phyloP scores from a whole-genome alignment of 176 grass and related monocot genomes.

The Rhipidocladum racemiflorum region DNA sequence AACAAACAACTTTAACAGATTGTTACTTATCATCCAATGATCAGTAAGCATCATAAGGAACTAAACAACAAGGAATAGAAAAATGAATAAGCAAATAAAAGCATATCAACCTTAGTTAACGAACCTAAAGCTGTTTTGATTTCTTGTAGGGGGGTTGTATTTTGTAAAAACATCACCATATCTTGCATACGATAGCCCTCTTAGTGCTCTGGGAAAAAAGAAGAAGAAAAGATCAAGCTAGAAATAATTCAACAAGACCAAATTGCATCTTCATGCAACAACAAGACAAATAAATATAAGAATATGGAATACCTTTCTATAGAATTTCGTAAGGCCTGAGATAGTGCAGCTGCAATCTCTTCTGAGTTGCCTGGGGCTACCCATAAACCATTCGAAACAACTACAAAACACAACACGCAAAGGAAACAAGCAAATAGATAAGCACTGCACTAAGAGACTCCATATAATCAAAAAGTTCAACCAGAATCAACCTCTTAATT shows the following conservation, averaged over 20 bases:
- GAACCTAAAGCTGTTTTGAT: conserved; percentile 71
- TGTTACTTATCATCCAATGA: neutral
- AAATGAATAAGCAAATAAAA: conserved; percentile 18
- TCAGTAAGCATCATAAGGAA: neutral
- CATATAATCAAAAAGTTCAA: conserved; percentile 8
- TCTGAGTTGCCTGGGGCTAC: conserved; percentile 90
- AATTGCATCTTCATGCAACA: conserved; percentile 14
- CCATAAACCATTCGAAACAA: conserved; percentile 87
- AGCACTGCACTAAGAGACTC: conserved; percentile 18
- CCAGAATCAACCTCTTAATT: conserved; percentile 82
- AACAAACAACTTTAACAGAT: conserved; percentile 18
- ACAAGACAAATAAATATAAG: conserved; percentile 29
- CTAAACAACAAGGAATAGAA: neutral
- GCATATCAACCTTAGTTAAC: conserved; percentile 26
- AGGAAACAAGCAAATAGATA: conserved; percentile 27
- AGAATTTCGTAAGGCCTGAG: conserved; percentile 86
- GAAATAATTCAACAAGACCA: conserved; percentile 13
- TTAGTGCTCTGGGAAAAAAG: conserved; percentile 64
- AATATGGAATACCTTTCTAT: conserved; percentile 74
- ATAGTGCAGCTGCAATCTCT: conserved; percentile 83
- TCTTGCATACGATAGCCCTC: conserved; percentile 81
- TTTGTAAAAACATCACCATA: conserved; percentile 96
- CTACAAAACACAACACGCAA: conserved; percentile 42
- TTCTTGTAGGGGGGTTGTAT: conserved; percentile 67
- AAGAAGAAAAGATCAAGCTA: conserved; percentile 10